Conservation (phyloP, 192 early-diverging fungal genomes). For the Backusella westeae region DNA sequence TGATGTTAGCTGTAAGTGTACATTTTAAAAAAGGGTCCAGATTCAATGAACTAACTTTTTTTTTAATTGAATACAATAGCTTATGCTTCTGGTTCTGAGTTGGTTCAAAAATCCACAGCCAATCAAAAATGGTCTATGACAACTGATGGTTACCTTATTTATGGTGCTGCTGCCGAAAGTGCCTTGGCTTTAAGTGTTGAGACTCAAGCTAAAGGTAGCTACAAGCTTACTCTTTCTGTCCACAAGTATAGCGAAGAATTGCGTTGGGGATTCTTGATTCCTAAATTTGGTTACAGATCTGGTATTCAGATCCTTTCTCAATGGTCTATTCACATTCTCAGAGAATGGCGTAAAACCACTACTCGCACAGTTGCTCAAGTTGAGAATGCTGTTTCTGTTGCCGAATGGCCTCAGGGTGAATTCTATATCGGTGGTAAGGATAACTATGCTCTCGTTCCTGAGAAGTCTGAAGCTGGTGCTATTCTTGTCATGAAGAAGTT, state of each 20-base stretch:
- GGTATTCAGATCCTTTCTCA: constrained; percentile 17
- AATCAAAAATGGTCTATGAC: constrained; percentile 28
- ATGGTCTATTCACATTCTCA: constrained; percentile 19
- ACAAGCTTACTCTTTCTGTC: neutral
- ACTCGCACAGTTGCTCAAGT: neutral
- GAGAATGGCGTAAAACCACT: constrained; percentile 19
- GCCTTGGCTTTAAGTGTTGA: constrained; percentile 7
- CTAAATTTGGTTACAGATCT: constrained; percentile 13
- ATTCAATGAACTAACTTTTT: neutral
- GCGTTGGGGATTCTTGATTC: constrained; percentile 33
- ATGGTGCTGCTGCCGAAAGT: constrained; percentile 5
- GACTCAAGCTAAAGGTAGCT: neutral
- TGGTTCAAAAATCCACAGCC: constrained; percentile 10
- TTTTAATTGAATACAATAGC: neutral
- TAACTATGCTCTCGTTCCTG: constrained; percentile 8
- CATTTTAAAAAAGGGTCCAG: neutral
- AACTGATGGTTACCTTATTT: constrained; percentile 30
- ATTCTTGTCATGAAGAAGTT: constrained; percentile 8
- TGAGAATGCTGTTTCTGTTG: neutral
- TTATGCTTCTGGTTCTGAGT: constrained; percentile 6
- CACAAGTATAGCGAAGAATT: constrained; percentile 14
- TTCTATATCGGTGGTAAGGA: constrained; percentile 27
- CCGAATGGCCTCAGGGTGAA: constrained; percentile 22
- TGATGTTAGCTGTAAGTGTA: constrained; percentile 22
- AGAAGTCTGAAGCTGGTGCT: constrained; percentile 15